Base-by-base conservation (phyloP, 2,329 filamentous ascomycete genomes). In the Dothistroma septosporum region DNA sequence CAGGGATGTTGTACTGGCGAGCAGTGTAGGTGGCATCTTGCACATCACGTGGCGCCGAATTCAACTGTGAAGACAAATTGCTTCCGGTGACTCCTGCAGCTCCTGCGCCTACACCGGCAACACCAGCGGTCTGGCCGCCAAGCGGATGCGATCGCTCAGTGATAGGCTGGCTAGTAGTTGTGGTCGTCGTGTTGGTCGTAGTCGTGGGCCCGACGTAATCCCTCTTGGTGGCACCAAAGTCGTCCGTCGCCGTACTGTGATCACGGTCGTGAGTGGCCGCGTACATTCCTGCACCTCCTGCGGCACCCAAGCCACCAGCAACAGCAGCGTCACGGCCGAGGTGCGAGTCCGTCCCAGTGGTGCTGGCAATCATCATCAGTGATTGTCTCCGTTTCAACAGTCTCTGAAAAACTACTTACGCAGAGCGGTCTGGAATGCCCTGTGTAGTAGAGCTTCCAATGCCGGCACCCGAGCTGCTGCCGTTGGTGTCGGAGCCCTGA, bases 251-350 rank as follows among this genome's bases (percentile, higher is more conserved):
- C 3, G 24, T 28, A 2, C 6, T 28, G 24, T 28, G 2, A 28
- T 28, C 24, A 28, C 24, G 24, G 6, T 53, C n/a, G 12, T 56
- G 48, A 37, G n/a, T 37, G 5, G 49, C 49, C 16, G 57, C 50
- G 9, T 50, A 37, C n/a, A 24, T 28, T 49, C 55, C 24, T 49
- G 46, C 50, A 14, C 46, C 69, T 32, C 71, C 74, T 37, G 69
- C 67, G 28, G 67, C 68, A 5, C 70, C 72, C 41, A 67, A 67
- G 19, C 71, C 73, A 48, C 67, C 72, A 31, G 63, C 72, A 5
- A 73, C 44, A 14, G 70, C 72, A 56, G 71, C 70, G 57, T 76
- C 69, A n/a, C 72, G 69, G 33, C 70, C 72, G 32, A 72, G 66
- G 53, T 74, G 71, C 32, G 56, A 64, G 14, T 50, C 31, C 10